Conservation (phyloP, 2,329 filamentous ascomycete species). For the Talaromyces rugulosus region DNA sequence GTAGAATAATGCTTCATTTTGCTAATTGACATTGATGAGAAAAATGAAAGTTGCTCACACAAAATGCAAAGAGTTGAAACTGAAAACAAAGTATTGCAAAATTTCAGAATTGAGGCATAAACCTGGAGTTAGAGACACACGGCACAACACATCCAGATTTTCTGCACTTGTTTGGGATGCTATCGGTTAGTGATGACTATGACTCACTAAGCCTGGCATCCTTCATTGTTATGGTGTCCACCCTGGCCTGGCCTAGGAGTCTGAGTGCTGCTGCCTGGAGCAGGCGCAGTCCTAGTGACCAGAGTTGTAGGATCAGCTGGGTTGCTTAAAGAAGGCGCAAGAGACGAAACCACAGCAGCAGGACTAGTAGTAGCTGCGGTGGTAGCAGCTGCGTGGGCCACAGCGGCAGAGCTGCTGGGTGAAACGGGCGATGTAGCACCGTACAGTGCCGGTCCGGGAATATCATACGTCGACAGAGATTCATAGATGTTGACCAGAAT, state of each 20-base stretch:
- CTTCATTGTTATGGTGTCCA: too few relatives aligned
- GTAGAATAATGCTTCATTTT: background rate
- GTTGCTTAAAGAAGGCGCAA: too few relatives aligned
- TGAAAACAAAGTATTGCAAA: background rate
- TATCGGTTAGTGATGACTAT: too few relatives aligned
- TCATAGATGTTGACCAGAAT: slow-evolving; percentile 59
- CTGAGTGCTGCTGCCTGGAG: background rate
- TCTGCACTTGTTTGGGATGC: too few relatives aligned
- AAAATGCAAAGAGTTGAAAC: background rate
- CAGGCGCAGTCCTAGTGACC: background rate
- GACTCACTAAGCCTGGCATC: too few relatives aligned
- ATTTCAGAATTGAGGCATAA: background rate
- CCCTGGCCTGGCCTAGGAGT: background rate
- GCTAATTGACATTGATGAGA: background rate
- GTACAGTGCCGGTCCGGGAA: slow-evolving; percentile 44
- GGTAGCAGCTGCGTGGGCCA: background rate
- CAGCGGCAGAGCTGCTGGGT: background rate
- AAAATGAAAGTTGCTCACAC: background rate
- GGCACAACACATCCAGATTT: too few relatives aligned
- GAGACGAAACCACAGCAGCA: background rate
- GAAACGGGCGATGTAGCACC: background rate
- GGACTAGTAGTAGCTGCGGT: background rate
- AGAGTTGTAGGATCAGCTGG: background rate
- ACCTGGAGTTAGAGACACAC: too few relatives aligned
- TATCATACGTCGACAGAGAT: slow-evolving; percentile 42